Base-by-base conservation (phyloP, 192 early-diverging fungal species). In the Coemansia sp. region DNA sequence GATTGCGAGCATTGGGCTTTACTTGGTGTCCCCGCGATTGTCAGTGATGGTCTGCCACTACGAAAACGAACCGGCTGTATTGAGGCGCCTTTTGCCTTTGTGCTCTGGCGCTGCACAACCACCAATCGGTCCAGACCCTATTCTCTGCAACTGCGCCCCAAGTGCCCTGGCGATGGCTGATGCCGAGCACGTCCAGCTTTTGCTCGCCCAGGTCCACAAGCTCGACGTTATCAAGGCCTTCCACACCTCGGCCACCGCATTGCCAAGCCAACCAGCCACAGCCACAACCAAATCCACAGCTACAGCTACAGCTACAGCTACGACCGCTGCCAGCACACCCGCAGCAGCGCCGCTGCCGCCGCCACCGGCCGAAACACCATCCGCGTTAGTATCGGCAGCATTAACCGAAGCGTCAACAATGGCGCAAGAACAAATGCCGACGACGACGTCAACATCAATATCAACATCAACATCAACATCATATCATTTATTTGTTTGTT, bases 11-110 rank as follows among this genome's bases (percentile, higher is more conserved):
- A 70, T 77, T 46, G 67, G 55, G 14, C 50, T 77, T 34, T 70
- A 69, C 36, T 58, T 77, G 33, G 73, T 77, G 26, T 77, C 73
- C 4, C 49, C 60, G 34, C 53, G 50, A 25, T 29, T 77, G 39
- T 58, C 58, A 6, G 53, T 77, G 38, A 58, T 70, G 61, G 52
- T 77, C 24, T 69, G 60, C 53, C 73, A 77, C 43, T 74, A 74
- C 44, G 72, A 74, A 42, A 48, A 56, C 18, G 28, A 50, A 38
- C 29, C 59, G 19, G 5, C 42, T 22, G 39, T 32, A 34, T 48
- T 32, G 23, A 48, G 13, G 54, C 51, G 42, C 29, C 55, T 34
- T 37, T 51, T 39, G 35, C 46, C 46, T 23, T 33, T 35, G 46
- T 35, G 17, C 22, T 36, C 46, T 24, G 26, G 19, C 40, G n/a